phyloP scores from a whole-genome alignment of 1,284 basidiomycete genomes.

The Austropuccinia psidii region DNA sequence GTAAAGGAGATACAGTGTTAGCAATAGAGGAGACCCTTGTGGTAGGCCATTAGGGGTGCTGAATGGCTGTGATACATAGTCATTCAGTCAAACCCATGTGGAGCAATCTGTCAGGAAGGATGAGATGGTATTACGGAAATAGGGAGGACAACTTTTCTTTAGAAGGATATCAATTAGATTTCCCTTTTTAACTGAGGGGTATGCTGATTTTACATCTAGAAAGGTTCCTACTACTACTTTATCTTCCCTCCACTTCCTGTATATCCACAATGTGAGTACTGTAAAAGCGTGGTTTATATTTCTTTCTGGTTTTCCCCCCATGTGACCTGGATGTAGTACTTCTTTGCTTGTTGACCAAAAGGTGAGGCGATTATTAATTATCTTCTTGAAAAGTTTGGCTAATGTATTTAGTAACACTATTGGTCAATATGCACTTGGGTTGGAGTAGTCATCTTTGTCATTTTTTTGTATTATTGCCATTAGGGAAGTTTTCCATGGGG shows the following conservation, averaged over 20 bases:
- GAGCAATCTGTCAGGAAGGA: neutral
- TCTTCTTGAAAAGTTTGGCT: neutral
- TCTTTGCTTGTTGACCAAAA: neutral
- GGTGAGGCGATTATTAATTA: neutral
- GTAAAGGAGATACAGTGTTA: slow-evolving; percentile 18
- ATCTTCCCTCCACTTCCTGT: neutral
- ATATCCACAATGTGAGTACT: neutral
- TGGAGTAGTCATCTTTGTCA: neutral
- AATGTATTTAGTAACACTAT: neutral
- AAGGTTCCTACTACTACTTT: neutral
- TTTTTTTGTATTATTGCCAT: neutral
- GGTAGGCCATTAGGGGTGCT: neutral
- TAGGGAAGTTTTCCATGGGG: neutral
- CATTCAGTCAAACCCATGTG: neutral
- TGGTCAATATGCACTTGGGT: neutral
- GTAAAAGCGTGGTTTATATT: neutral
- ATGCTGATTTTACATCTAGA: slow-evolving; percentile 25
- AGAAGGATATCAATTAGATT: neutral
- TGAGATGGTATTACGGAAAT: neutral
- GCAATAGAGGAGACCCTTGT: slow-evolving; percentile 12
- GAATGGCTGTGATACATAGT: neutral
- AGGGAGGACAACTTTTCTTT: neutral
- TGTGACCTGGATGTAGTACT: neutral
- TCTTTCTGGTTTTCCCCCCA: neutral
- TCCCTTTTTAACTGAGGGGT: neutral